Conservation (phyloP, 148 eudicot genomes). For the Fagopyrum esculentum region DNA sequence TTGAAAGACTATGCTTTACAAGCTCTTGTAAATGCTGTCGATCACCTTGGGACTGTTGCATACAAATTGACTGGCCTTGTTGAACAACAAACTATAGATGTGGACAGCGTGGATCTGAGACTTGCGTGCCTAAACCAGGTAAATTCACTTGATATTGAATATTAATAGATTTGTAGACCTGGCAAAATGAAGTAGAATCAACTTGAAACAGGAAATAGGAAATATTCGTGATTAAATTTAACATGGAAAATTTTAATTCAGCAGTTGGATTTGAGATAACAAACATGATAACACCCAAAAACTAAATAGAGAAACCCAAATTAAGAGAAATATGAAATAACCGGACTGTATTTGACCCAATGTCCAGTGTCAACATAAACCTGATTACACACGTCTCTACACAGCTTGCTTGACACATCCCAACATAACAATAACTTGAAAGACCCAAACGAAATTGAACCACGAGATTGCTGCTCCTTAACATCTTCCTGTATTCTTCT, state of each 20-base stretch:
- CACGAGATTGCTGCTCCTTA: not conserved
- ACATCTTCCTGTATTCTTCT: conserved; percentile 1
- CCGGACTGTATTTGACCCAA: not conserved
- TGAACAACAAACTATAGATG: conserved; percentile 67
- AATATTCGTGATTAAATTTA: too few species aligned
- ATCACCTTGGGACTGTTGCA: conserved; percentile 96
- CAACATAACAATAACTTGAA: not conserved
- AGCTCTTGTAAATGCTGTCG: conserved; percentile 94
- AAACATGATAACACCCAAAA: not conserved
- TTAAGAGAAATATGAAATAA: not conserved
- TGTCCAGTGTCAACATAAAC: not conserved
- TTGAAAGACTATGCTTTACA: conserved; percentile 86
- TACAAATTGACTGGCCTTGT: conserved; percentile 85
- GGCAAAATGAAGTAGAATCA: not conserved
- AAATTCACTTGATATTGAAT: not conserved
- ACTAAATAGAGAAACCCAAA: not conserved
- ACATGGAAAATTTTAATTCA: too few species aligned
- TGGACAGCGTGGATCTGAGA: conserved; percentile 62
- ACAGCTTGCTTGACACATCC: not conserved
- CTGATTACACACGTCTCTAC: too few species aligned
- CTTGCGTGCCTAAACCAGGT: conserved; percentile 42
- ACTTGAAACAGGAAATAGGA: not conserved
- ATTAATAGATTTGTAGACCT: not conserved
- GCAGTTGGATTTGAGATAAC: too few species aligned
- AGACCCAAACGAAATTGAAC: not conserved